Conservation (phyloP, 2,329 filamentous ascomycete species). For the Scedosporium dehoogii region DNA sequence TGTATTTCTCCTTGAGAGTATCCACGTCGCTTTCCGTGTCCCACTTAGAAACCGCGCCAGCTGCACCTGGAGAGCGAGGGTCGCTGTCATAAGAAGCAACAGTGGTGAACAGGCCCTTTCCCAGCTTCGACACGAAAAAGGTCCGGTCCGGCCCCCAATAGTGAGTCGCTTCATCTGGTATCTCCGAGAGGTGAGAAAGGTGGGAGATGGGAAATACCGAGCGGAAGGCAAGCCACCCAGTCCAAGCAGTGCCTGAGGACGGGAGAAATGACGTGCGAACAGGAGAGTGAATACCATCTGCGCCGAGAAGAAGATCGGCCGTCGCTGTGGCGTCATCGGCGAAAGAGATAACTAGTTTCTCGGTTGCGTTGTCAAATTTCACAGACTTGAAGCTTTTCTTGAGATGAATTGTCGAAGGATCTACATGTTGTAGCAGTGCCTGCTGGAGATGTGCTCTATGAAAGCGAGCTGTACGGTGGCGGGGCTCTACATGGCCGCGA, state of each 20-base stretch:
- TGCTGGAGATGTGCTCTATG: constrained; percentile 39
- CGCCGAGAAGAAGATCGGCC: constrained; percentile 39
- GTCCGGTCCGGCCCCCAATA: constrained; percentile 31
- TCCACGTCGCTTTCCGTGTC: constrained; percentile 25
- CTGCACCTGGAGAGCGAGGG: constrained; percentile 20
- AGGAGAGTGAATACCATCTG: constrained; percentile 42
- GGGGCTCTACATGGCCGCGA: constrained; percentile 22
- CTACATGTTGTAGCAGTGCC: constrained; percentile 34
- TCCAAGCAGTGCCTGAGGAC: constrained; percentile 26
- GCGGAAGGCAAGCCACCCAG: constrained; percentile 32
- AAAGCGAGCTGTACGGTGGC: constrained; percentile 33
- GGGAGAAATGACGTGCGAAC: constrained; percentile 34
- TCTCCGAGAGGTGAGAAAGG: constrained; percentile 25
- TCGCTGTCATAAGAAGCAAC: constrained; percentile 30
- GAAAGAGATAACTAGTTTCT: constrained; percentile 27
- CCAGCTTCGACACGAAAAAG: constrained; percentile 32
- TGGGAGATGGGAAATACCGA: constrained; percentile 31
- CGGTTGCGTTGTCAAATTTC: constrained; percentile 15
- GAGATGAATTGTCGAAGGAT: constrained; percentile 29
- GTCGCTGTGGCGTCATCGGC: constrained; percentile 31
- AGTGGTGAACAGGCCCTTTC: constrained; percentile 29
- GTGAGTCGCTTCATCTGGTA: constrained; percentile 32
- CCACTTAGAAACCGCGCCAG: constrained; percentile 24
- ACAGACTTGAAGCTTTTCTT: constrained; percentile 29
- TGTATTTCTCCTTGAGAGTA: constrained; percentile 24